A percentile compares a stretch with the other conserved stretches of the same genome.
Conservation (phyloP, 2,329 filamentous ascomycete species). For the Epichloe hybrida region DNA sequence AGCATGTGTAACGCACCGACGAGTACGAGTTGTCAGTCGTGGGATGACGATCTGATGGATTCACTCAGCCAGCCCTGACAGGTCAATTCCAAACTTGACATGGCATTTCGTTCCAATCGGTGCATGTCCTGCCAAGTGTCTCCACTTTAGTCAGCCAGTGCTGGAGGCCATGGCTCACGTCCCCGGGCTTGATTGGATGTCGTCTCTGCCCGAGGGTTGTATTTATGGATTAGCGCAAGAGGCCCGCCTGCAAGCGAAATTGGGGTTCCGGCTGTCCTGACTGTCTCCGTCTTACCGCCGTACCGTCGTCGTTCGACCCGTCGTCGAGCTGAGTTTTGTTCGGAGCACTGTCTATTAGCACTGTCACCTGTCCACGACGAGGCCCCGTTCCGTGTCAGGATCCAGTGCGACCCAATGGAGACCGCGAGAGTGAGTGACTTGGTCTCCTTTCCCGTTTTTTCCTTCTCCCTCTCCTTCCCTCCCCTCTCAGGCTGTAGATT, state of each 20-base stretch:
- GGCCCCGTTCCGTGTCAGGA: not conserved
- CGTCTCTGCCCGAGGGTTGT: not conserved
- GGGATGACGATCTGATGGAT: no score
- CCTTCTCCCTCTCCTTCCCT: not conserved
- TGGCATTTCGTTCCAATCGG: not conserved
- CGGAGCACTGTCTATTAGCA: no score
- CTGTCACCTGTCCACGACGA: no score
- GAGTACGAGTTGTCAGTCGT: no score
- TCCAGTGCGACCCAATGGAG: no score
- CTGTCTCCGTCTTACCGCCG: no score
- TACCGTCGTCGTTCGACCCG: no score
- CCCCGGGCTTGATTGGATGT: not conserved
- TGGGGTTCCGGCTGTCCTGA: no score
- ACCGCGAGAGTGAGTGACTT: not conserved
- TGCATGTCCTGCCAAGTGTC: not conserved
- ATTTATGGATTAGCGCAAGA: not conserved
- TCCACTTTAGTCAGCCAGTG: not conserved
- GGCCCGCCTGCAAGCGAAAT: conserved; percentile 11
- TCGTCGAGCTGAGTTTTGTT: no score
- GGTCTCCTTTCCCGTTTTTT: not conserved
- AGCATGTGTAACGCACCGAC: no score
- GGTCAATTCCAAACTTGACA: no score
- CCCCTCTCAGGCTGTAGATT: not conserved
- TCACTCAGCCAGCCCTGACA: no score
- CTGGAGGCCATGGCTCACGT: not conserved